Conservation (phyloP, 2,329 filamentous ascomycete species). For the Fusarium sp. region DNA sequence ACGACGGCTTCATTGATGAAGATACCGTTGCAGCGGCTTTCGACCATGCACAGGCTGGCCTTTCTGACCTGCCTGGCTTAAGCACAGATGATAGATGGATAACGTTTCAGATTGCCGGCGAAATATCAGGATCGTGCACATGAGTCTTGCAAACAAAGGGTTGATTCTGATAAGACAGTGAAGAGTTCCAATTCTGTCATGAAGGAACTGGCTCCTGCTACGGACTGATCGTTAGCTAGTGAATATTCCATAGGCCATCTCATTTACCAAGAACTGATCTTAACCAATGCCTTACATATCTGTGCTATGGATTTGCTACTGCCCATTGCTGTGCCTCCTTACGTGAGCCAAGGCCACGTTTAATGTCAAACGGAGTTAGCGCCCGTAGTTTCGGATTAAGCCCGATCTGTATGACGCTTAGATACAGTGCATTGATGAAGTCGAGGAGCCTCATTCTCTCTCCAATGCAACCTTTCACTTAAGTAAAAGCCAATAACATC, state of each 20-base stretch:
- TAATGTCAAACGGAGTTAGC: neutral
- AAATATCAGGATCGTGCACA: no score
- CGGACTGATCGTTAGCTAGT: rapidly evolving
- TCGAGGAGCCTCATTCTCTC: neutral
- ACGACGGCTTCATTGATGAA: neutral
- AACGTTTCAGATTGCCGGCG: rapidly evolving
- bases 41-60: neutral
- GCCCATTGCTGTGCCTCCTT: neutral
- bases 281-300: rapidly evolving
- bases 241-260: neutral
- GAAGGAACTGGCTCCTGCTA: neutral
- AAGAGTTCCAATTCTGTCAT: neutral
- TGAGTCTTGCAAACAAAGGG: no score
- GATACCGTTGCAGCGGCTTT: neutral
- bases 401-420: neutral
- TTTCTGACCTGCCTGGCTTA: neutral
- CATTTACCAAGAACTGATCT: neutral
- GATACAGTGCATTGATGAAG: neutral
- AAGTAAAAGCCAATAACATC: neutral
- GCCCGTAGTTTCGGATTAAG: neutral
- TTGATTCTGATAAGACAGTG: no score
- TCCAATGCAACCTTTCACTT: neutral
- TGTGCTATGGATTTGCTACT: neutral
- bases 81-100: neutral
- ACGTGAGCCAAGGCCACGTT: neutral